Evolutionary conservation across 495 filamentous ascomycete species (phyloP).

Genomic region (Penicillium riverlandense): DNA sequence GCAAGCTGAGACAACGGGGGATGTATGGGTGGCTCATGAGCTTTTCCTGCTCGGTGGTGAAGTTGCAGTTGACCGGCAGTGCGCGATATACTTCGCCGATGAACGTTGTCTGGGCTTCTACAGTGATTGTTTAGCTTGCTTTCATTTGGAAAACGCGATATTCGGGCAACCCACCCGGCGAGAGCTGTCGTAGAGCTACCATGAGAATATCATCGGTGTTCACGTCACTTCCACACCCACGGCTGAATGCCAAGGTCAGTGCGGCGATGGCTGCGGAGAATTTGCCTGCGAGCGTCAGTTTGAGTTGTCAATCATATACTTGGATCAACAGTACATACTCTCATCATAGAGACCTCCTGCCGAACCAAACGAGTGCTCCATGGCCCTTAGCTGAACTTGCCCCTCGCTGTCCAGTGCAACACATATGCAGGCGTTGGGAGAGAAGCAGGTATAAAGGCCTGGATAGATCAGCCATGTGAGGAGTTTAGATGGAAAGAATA

Average conservation of each 20-base stretch:
- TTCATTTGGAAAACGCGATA: neutral
- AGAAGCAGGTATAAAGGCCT: constrained; percentile 64
- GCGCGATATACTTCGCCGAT: constrained; percentile 58
- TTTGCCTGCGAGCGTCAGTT: constrained; percentile 25
- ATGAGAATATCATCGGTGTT: constrained; percentile 73
- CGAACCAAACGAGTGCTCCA: constrained; percentile 46
- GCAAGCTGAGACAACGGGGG: constrained; percentile 61
- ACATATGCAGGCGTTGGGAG: constrained; percentile 64
- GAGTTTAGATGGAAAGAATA: constrained; percentile 1
- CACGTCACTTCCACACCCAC: constrained; percentile 45
- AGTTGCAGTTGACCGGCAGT: constrained; percentile 63
- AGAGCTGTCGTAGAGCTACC: constrained; percentile 44
- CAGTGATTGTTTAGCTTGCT: neutral
- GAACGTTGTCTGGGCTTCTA: constrained; percentile 43
- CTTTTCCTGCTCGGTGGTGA: constrained; percentile 60
- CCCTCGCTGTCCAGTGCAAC: constrained; percentile 59
- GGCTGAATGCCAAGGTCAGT: constrained; percentile 53
- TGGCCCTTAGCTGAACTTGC: constrained; percentile 52
- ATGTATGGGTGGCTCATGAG: constrained; percentile 62
- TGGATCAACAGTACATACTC: constrained; percentile 18
- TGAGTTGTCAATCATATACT: constrained; percentile 3
- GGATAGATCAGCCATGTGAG: neutral
- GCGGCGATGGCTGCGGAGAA: constrained; percentile 49
- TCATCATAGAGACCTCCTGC: constrained; percentile 33
- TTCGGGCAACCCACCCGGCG: constrained; percentile 36